phyloP scores from a whole-genome alignment of 108 stramenopile species.

The Pseudonitzschia delicatissima region DNA sequence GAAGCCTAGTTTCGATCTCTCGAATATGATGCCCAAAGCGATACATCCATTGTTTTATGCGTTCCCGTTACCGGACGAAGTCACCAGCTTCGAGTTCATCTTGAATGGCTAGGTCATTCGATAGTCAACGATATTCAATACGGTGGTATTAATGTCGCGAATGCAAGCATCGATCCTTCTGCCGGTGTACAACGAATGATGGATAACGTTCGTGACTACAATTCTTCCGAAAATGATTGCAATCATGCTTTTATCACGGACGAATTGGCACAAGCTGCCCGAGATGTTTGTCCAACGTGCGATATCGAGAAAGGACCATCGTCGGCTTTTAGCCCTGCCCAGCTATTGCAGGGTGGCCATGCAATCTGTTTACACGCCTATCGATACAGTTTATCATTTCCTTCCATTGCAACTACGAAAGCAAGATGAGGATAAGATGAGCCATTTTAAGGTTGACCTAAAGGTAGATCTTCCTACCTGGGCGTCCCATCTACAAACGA shows the following conservation, averaged over 20 bases:
- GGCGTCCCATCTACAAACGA: conserved; percentile 13
- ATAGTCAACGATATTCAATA: conserved; percentile 83
- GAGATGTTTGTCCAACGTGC: conserved; percentile 27
- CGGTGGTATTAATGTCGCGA: conserved; percentile 41
- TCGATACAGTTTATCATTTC: conserved; percentile 32
- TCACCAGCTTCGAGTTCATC: conserved; percentile 91
- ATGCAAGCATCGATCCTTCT: not conserved
- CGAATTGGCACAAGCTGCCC: not conserved
- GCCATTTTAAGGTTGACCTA: not conserved
- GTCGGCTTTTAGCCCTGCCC: conserved; percentile 56
- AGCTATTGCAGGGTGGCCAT: conserved; percentile 67
- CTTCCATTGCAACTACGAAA: not conserved
- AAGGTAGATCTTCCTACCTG: conserved; percentile 28
- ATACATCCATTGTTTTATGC: conserved; percentile 66
- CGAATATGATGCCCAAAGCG: conserved; percentile 38
- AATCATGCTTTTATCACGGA: not conserved
- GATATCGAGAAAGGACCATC: conserved; percentile 29
- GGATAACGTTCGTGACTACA: not conserved
- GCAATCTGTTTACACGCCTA: conserved; percentile 69
- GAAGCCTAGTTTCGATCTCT: conserved; percentile 68
- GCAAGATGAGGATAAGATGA: not conserved
- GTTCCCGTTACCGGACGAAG: conserved; percentile 85
- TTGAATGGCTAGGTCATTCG: conserved; percentile 69
- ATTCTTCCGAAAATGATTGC: not conserved
- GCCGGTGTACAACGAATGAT: not conserved